phyloP scores from a whole-genome alignment of 2,329 filamentous ascomycete species.

The Aspergillus vadensis region DNA sequence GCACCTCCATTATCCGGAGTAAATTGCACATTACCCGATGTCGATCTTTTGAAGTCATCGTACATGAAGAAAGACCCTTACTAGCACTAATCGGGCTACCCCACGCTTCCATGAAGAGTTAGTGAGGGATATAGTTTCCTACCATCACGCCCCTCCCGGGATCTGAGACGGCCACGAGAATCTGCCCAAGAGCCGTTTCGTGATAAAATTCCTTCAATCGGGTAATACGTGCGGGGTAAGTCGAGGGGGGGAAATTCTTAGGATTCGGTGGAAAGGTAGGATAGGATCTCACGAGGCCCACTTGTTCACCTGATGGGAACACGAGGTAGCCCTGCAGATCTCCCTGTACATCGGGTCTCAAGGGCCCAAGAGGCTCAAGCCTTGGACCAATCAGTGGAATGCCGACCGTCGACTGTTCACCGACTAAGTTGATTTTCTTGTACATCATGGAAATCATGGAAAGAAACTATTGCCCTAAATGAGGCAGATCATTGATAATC shows the following conservation, averaged over 20 bases:
- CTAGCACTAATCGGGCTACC: background rate
- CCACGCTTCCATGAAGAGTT: background rate
- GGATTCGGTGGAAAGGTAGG: background rate
- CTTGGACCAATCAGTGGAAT: background rate
- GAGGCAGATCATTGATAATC: background rate
- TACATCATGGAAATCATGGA: background rate
- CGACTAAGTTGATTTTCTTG: background rate
- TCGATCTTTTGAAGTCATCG: background rate
- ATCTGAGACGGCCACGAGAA: background rate
- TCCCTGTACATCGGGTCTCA: background rate
- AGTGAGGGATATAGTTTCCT: background rate
- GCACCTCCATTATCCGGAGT: background rate
- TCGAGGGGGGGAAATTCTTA: background rate
- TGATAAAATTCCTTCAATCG: background rate
- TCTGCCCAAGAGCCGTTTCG: background rate
- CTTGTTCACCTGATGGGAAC: background rate
- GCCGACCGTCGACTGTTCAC: background rate
- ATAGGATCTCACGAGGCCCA: background rate
- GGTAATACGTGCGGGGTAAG: background rate
- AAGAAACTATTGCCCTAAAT: background rate
- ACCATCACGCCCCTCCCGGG: background rate
- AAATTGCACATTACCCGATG: background rate
- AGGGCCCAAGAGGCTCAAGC: background rate
- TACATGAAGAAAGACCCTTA: background rate
- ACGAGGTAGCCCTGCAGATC: conserved; percentile 2